Evolutionary conservation across 371 early-diverging fungal genomes (phyloP).

Genomic region (Apophysomyces variabilis): DNA sequence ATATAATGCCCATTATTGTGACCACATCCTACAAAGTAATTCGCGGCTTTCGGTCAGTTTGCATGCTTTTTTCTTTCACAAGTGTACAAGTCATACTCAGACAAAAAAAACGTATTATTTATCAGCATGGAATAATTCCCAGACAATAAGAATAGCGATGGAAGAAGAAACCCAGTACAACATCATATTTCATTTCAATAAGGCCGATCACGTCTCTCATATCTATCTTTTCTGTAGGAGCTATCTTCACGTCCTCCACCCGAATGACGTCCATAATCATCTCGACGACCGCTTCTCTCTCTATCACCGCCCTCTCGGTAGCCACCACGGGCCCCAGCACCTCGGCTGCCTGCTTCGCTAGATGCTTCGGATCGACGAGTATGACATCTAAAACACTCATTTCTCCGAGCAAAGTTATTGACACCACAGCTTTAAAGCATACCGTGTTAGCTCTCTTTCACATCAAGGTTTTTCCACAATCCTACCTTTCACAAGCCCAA

Average conservation of each 20-base stretch:
- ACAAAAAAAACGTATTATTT: too few species aligned
- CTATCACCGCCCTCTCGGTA: slow-evolving; percentile 6
- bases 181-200: slow-evolving; percentile 1
- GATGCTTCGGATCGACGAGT: slow-evolving; percentile 23
- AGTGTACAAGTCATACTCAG: too few species aligned
- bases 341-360: slow-evolving; percentile 15
- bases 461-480: slow-evolving; percentile 25
- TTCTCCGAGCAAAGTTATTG: slow-evolving; percentile 40
- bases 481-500: slow-evolving; percentile 36
- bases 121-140: too few species aligned
- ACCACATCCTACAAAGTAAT: too few species aligned
- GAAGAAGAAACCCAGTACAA: background rate
- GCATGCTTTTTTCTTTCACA: too few species aligned
- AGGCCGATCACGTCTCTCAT: slow-evolving; percentile 10
- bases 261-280: slow-evolving; percentile 5
- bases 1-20: too few species aligned
- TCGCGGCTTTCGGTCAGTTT: too few species aligned
- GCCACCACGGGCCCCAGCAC: background rate
- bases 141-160: too few species aligned
- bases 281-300: slow-evolving; percentile 2
- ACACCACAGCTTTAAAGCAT: slow-evolving; percentile 28
- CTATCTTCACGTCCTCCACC: slow-evolving; percentile 3
- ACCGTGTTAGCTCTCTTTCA: slow-evolving; percentile 17
- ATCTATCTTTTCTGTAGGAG: slow-evolving; percentile 6
- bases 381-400: slow-evolving; percentile 35